phyloP scores from a whole-genome alignment of 345 rosid species.

The Populus ilicifolia region DNA sequence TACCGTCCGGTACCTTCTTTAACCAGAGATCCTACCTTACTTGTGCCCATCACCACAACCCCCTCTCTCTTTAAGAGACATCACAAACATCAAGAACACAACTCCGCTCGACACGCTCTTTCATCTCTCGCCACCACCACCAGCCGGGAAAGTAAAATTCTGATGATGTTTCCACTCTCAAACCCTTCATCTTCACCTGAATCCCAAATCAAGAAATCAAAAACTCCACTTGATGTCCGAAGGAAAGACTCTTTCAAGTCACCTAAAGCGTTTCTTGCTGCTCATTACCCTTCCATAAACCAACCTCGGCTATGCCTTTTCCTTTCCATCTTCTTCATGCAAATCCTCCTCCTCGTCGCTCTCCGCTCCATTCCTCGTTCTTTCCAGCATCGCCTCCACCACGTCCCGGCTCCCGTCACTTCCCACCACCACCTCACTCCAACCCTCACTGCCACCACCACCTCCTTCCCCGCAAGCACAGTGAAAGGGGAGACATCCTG shows the following conservation, averaged over 20 bases:
- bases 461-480: not conserved
- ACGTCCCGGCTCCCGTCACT: slow-evolving; percentile 46
- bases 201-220: slow-evolving; percentile 31
- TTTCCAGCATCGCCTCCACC: slow-evolving; percentile 47
- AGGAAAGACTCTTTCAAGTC: slow-evolving; percentile 41
- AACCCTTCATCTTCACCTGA: slow-evolving; percentile 39
- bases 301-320: slow-evolving; percentile 28
- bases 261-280: not conserved
- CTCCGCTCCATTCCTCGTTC: slow-evolving; percentile 44
- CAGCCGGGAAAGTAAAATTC: slow-evolving; percentile 6
- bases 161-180: slow-evolving; percentile 50
- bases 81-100: not conserved
- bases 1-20: slow-evolving; percentile 4
- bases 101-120: not conserved
- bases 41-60: slow-evolving; percentile 8
- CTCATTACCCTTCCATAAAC: not conserved
- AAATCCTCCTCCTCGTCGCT: slow-evolving; percentile 27
- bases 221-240: slow-evolving; percentile 20
- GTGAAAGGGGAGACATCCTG: slow-evolving; percentile 35
- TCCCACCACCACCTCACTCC: slow-evolving; percentile 32
- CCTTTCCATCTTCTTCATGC: slow-evolving; percentile 29
- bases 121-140: not conserved
- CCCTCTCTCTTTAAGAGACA: not conserved
- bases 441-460: slow-evolving; percentile 6
- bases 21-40: slow-evolving; percentile 12